Conservation (phyloP, 1,284 basidiomycete genomes). For the Trichosporon sp. region DNA sequence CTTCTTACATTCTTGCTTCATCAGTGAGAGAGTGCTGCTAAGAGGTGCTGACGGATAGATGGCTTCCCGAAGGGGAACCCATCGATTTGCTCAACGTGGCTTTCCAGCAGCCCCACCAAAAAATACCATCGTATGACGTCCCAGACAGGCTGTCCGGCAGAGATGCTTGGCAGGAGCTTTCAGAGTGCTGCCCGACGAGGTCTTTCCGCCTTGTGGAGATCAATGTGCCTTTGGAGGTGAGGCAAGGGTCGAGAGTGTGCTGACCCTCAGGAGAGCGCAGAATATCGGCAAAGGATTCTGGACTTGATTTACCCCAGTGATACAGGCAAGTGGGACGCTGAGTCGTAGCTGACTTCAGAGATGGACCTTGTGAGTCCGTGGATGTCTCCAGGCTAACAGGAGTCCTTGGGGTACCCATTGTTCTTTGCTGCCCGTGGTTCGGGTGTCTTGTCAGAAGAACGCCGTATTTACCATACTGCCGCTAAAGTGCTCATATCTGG, state of each 20-base stretch:
- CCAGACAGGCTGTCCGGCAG: conserved; percentile 86
- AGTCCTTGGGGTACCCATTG: conserved; percentile 88
- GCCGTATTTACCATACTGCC: conserved; percentile 64
- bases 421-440: conserved; percentile 86
- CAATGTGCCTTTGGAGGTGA: conserved; percentile 76
- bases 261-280: conserved; percentile 63
- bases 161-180: conserved; percentile 74
- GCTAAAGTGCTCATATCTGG: conserved; percentile 88
- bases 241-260: conserved; percentile 31
- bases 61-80: conserved; percentile 70
- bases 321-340: conserved; percentile 57
- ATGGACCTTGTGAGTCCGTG: conserved; percentile 78
- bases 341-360: conserved; percentile 56
- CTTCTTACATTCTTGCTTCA: conserved; percentile 78
- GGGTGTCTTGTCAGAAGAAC: conserved; percentile 63
- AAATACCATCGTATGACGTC: conserved; percentile 61
- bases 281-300: conserved; percentile 64
- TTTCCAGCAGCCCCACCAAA: conserved; percentile 86
- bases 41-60: conserved; percentile 48
- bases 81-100: conserved; percentile 96
- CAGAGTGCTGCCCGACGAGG: conserved; percentile 69
- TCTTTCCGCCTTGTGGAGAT: conserved; percentile 91
- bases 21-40: conserved; percentile 31
- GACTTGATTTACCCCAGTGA: conserved; percentile 76
- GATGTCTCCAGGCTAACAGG: conserved; percentile 13